phyloP scores from a whole-genome alignment of 441 rosid species.

The California macrophylla region DNA sequence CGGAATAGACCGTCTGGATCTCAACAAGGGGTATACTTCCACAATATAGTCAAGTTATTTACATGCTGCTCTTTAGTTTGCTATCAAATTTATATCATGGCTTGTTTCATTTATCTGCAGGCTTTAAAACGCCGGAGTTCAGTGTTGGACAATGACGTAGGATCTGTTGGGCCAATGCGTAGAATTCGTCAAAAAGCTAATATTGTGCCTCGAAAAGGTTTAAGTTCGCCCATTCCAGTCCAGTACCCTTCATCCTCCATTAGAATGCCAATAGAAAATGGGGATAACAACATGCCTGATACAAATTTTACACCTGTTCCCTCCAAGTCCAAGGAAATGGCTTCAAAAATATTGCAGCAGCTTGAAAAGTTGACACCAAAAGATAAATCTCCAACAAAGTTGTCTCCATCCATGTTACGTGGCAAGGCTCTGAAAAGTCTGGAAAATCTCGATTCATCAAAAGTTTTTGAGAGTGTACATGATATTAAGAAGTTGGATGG shows the following conservation, averaged over 20 bases:
- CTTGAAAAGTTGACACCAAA: slow-evolving; percentile 57
- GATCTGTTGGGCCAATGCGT: slow-evolving; percentile 74
- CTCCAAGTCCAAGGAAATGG: slow-evolving; percentile 67
- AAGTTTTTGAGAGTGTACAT: slow-evolving; percentile 35
- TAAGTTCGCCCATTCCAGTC: slow-evolving; percentile 35
- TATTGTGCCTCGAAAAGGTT: slow-evolving; percentile 36
- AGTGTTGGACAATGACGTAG: slow-evolving; percentile 62
- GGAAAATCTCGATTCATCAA: slow-evolving; percentile 51
- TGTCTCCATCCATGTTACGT: slow-evolving; percentile 64
- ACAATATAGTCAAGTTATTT: neutral
- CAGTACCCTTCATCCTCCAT: slow-evolving; percentile 23
- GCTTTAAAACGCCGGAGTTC: slow-evolving; percentile 68
- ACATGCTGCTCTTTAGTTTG: neutral
- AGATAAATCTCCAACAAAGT: slow-evolving; percentile 63
- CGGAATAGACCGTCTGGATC: slow-evolving; percentile 46
- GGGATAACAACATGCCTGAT: slow-evolving; percentile 28
- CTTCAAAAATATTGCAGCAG: slow-evolving; percentile 68
- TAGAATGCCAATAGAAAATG: slow-evolving; percentile 32
- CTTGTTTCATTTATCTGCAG: slow-evolving; percentile 33
- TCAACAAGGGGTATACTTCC: slow-evolving; percentile 44
- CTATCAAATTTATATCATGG: neutral
- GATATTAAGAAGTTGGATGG: slow-evolving; percentile 27
- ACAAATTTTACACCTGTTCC: slow-evolving; percentile 45
- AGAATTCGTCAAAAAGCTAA: slow-evolving; percentile 84
- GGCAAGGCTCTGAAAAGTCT: slow-evolving; percentile 78